Evolutionary conservation across 202 grass and related monocot genomes (phyloP).

Genomic region (Digitaria exilis): DNA sequence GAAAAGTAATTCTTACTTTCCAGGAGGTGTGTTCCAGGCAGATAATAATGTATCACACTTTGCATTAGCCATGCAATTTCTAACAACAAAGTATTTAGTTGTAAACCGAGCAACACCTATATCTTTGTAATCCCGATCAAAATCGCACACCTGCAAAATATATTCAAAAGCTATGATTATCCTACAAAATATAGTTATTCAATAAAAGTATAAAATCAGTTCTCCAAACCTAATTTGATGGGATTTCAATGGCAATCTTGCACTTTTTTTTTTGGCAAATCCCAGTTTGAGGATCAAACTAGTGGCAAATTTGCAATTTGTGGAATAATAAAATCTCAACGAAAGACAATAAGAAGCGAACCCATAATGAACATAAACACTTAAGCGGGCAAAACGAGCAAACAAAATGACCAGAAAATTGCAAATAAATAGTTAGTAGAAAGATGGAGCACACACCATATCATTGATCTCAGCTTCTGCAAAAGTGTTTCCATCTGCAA

Average conservation of each 20-base stretch:
- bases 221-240: slow-evolving; percentile 12
- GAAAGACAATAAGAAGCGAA: slow-evolving; percentile 23
- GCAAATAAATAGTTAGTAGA: slow-evolving; percentile 28
- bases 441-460: slow-evolving; percentile 61
- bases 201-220: slow-evolving; percentile 9
- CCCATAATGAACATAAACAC: slow-evolving; percentile 4
- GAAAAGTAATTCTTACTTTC: slow-evolving; percentile 72
- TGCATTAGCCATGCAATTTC: slow-evolving; percentile 86
- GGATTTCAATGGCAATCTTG: not conserved
- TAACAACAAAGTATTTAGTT: slow-evolving; percentile 86
- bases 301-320: slow-evolving; percentile 20
- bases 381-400: not conserved
- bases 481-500: slow-evolving; percentile 96
- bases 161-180: slow-evolving; percentile 21
- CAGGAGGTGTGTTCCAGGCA: slow-evolving; percentile 91
- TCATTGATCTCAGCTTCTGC: slow-evolving; percentile 99
- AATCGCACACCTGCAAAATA: slow-evolving; percentile 79
- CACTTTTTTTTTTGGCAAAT: not conserved
- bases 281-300: not conserved
- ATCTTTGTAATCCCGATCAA: slow-evolving; percentile 98
- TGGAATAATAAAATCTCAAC: slow-evolving; percentile 1
- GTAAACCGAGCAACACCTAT: slow-evolving; percentile 91
- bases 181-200: slow-evolving; percentile 10
- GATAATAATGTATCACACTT: slow-evolving; percentile 96
- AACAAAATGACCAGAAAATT: slow-evolving; percentile 5